A percentile compares a stretch with the other conserved stretches of the same genome.
phyloP scores from a whole-genome alignment of 192 early-diverging fungal genomes.

The Funneliformis mosseae region DNA sequence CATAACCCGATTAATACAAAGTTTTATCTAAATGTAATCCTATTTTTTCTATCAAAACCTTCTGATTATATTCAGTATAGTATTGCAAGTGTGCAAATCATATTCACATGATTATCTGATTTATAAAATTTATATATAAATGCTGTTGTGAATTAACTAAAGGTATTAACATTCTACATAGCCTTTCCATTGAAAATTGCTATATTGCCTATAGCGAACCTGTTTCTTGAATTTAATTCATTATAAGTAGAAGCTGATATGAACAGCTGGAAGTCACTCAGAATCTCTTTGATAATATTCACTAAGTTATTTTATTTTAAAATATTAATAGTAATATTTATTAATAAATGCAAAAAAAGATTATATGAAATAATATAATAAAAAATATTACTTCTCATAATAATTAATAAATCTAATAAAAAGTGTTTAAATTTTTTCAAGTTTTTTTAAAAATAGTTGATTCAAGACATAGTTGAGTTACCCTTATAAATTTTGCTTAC shows the following conservation, averaged over 20 bases:
- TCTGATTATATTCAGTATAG: neutral
- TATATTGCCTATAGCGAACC: neutral
- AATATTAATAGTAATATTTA: no score
- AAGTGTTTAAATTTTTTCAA: neutral
- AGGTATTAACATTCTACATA: neutral
- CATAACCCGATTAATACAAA: no score
- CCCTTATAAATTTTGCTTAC: neutral
- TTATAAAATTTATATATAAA: neutral
- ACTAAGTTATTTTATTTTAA: no score
- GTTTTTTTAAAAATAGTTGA: neutral
- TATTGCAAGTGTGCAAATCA: neutral
- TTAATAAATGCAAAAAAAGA: no score
- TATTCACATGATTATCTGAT: neutral
- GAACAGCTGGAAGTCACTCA: neutral
- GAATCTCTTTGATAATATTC: neutral
- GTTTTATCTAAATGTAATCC: no score
- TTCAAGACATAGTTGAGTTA: neutral
- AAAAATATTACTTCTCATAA: no score
- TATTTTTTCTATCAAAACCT: no score
- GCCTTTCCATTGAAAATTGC: neutral
- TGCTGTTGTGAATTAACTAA: neutral
- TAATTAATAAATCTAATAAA: neutral
- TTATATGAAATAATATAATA: no score
- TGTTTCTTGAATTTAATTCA: neutral
- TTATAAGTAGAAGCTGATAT: neutral